These are phyloP conservation scores for Barnettozyma sp. DNA, from an alignment of 805 yeast species.

Conservation along the genomic window DNA sequence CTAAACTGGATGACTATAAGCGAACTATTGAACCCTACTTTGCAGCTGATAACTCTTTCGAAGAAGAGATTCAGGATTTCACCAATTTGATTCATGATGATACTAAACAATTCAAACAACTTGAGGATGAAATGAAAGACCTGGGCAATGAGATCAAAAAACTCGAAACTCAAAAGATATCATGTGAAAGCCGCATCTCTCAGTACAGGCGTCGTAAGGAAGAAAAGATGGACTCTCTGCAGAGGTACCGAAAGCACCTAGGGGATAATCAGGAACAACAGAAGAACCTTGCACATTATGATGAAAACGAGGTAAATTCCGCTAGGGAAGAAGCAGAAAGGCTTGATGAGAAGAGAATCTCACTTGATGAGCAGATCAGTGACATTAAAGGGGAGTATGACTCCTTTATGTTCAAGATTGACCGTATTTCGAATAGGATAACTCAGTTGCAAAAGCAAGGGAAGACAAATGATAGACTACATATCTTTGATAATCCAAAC, in stretches of 20 bases:
- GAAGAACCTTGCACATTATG: constrained; percentile 14
- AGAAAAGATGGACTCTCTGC: constrained; percentile 3
- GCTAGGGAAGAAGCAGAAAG: constrained; percentile 18
- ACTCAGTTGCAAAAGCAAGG: constrained; percentile 30
- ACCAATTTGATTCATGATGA: constrained; percentile 24
- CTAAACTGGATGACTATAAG: constrained; percentile 24
- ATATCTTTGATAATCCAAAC: constrained; percentile 32
- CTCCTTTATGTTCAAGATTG: constrained; percentile 29
- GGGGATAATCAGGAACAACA: constrained; percentile 17
- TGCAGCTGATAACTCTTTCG: constrained; percentile 15
- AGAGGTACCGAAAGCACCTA: constrained; percentile 7
- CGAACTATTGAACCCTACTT: constrained; percentile 19
- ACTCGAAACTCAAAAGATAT: background rate
- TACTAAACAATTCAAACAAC: constrained; percentile 27
- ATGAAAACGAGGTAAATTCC: constrained; percentile 13
- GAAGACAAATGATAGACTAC: constrained; percentile 45
- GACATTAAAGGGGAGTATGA: constrained; percentile 37
- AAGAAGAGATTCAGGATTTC: constrained; percentile 24
- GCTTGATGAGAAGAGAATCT: constrained; percentile 25
- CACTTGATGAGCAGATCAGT: constrained; percentile 34
- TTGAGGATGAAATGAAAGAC: constrained; percentile 11
- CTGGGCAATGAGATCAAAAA: background rate
- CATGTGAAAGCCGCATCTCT: background rate
- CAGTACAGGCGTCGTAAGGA: constrained; percentile 1
- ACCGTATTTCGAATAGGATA: constrained; percentile 26